Base-by-base conservation (phyloP, 352 stramenopile genomes). In the Phytophthora macrochlamydospora region DNA sequence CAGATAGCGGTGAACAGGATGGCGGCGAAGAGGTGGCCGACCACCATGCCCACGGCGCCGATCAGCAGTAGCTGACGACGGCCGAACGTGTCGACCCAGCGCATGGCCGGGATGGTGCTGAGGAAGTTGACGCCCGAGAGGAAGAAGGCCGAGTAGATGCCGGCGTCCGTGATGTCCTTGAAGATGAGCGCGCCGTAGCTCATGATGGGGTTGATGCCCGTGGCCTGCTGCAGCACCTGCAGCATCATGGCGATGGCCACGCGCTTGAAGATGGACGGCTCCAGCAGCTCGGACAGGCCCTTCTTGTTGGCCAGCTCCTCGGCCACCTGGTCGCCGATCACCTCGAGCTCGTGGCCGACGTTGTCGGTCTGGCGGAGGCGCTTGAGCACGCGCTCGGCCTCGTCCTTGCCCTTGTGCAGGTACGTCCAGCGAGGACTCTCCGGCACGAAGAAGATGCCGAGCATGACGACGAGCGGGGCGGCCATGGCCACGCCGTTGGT, bases 261-360 rank as follows among this genome's bases (percentile, higher is more conserved):
- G 8, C 71, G 63, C 43, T 69, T 69, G 13, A 65, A 58, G 49
- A 76, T 64, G 12, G 64, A 73, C 32, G 50, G 60, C 45, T 73
- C 69, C 43, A 57, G 54, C 29, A 80, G 48, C 43, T 79, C 72
- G 3, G 24, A 56, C 1, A 64, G 50, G 2, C 69, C 70, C 44
- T 68, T 70, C 38, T 59, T 56, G 28, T 45, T 53, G 2, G 51
- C 35, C 7, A 45, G 38, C 29, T 75, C 71, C 28, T 66, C 59
- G n/a, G 70, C 69, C 33, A 80, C 48, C 33, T 81, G 71, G 31
- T 73, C 65, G 0, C 71, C 64, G 6, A 82, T 82, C 12, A 69
- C 72, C 7, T 78, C 33, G 12, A 80, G 57, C 48, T 77, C 66
- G 32, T 71, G 50, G 8, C 12, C 40, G 12, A 81, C 67, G 33